These are phyloP conservation scores for Alternaria infectoria DNA, from an alignment of 2,329 filamentous ascomycete species.

Conservation along the genomic window DNA sequence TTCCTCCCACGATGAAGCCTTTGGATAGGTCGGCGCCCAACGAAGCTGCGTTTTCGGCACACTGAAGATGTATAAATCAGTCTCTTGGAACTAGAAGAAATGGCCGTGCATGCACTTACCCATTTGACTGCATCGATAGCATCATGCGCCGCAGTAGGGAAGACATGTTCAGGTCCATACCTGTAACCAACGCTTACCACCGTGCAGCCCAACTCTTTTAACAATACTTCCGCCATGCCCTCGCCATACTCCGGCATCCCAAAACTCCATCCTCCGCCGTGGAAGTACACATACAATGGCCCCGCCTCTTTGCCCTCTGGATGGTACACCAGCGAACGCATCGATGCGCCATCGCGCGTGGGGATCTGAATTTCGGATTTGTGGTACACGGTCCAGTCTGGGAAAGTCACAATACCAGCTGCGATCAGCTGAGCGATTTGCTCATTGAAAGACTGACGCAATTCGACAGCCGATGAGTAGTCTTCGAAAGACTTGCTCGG, in stretches of 20 bases:
- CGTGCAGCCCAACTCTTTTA: neutral
- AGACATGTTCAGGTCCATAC: neutral
- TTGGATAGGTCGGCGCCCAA: neutral
- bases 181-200: neutral
- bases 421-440: neutral
- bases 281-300: slow-evolving; percentile 25
- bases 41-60: neutral
- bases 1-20: neutral
- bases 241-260: neutral
- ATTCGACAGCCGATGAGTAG: neutral
- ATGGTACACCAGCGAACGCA: neutral
- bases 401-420: neutral
- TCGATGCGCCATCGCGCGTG: neutral
- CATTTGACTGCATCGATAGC: neutral
- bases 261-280: slow-evolving; percentile 25
- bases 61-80: neutral
- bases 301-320: neutral
- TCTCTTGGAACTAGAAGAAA: neutral
- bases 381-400: neutral
- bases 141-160: neutral
- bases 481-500: neutral
- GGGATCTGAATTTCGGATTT: neutral
- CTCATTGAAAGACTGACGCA: neutral
- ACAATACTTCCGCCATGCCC: neutral
- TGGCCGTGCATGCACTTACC: neutral